Evolutionary conservation across 1,139 yeast species (phyloP), one percentile per base, ranked within the genome.

Genomic region (Kodamaea sp.): DNA sequence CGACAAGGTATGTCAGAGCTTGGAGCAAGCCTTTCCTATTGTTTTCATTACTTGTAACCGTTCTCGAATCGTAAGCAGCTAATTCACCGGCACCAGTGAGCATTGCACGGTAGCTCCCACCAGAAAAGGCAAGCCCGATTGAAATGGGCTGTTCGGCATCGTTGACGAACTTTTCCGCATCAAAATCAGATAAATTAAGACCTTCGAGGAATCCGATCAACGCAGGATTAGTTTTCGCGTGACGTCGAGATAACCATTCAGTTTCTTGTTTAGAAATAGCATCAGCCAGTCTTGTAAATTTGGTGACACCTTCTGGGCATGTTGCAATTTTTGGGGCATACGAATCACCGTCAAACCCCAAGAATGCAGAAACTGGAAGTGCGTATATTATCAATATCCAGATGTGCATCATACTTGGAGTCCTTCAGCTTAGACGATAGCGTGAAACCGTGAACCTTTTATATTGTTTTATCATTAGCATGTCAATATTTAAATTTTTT

Each of bases 41-140:
- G 36, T 63, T 63, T 39, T 58, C 60, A 2, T 41, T 31, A 1
- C 60, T 71, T 34, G 75, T 77, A 2, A 58, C 61, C 6, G 92
- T 82, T 52, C 96, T 71, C 51, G 76, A 74, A 56, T 89, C 97
- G 43, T 86, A 62, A 1, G 94, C 96, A 12, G 90, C 67, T 29
- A 88, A 60, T 58, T 82, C 80, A 30, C 97, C 96, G 2, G 95
- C 96, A 12, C 96, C 96, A 38, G 72, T 62, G 26, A 87, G 63
- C 95, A 88, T 85, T 37, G 96, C 95, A 41, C 97, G 74, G 61
- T 85, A 87, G 4, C 96, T 95, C 54, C 97, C 97, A 31, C 97
- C 96, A 8, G 90, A 79, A 54, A 86, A 84, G 4, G 95, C 86
- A n/a, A 87, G 53, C 5, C 82, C 96, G 39, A 87, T 70, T 36